phyloP scores from a whole-genome alignment of 306 rosid species.

The Gastrolobium villosum region DNA sequence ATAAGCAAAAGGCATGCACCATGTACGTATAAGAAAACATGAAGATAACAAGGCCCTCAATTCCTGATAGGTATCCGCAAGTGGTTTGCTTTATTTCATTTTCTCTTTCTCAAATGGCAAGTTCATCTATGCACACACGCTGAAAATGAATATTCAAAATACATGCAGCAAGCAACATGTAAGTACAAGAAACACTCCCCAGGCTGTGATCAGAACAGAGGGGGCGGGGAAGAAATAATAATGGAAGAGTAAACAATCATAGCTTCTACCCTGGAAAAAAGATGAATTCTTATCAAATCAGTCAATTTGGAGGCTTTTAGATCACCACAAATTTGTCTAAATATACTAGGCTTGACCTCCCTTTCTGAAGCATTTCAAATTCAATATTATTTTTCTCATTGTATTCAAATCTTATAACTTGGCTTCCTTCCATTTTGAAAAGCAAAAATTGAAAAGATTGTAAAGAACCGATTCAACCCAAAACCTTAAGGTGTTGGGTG shows the following conservation, averaged over 20 bases:
- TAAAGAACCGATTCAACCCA: no score
- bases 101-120: constrained; percentile 17
- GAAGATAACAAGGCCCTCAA: constrained; percentile 9
- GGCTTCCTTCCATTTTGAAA: constrained; percentile 36
- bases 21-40: constrained; percentile 23
- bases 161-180: constrained; percentile 10
- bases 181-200: constrained; percentile 39
- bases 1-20: constrained; percentile 33
- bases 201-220: constrained; percentile 19
- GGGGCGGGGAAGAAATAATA: constrained; percentile 5
- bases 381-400: constrained; percentile 22
- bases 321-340: constrained; percentile 15
- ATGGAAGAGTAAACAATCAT: not conserved
- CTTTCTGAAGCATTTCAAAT: constrained; percentile 35
- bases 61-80: constrained; percentile 15
- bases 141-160: constrained; percentile 38
- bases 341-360: constrained; percentile 23
- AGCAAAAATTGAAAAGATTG: not conserved
- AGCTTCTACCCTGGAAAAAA: not conserved
- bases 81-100: not conserved
- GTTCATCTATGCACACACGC: constrained; percentile 33
- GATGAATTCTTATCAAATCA: constrained; percentile 24
- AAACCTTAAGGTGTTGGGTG: no score
- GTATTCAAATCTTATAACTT: constrained; percentile 12
- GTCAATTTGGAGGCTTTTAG: constrained; percentile 36